phyloP scores from a whole-genome alignment of 805 yeast genomes.

The Lachancea nothofagi region DNA sequence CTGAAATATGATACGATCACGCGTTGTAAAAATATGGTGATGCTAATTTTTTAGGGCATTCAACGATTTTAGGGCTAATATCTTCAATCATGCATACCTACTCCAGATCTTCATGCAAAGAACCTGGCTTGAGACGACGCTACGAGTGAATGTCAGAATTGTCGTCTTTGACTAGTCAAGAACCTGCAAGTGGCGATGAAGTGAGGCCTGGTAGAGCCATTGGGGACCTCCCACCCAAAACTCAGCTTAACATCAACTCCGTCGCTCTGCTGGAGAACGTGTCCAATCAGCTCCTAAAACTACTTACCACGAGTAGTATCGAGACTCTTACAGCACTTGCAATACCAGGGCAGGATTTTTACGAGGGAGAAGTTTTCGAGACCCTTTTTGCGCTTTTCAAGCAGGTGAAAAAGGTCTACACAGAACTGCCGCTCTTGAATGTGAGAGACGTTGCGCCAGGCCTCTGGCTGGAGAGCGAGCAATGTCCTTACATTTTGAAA shows the following conservation, averaged over 20 bases:
- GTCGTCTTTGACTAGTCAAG: background rate
- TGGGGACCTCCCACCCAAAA: slow-evolving; percentile 38
- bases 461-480: slow-evolving; percentile 57
- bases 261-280: slow-evolving; percentile 76
- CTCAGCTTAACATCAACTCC: slow-evolving; percentile 60
- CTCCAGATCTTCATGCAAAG: too few species aligned
- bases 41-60: background rate
- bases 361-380: slow-evolving; percentile 56
- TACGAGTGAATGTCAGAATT: background rate
- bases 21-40: too few species aligned
- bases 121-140: too few species aligned
- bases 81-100: slow-evolving; percentile 1
- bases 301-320: slow-evolving; percentile 68
- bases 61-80: slow-evolving; percentile 8
- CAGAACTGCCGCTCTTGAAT: slow-evolving; percentile 65
- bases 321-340: slow-evolving; percentile 70
- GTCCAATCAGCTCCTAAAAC: slow-evolving; percentile 70
- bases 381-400: slow-evolving; percentile 72
- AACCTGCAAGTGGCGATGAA: background rate
- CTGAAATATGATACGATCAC: too few species aligned
- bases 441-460: slow-evolving; percentile 69
- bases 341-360: slow-evolving; percentile 57
- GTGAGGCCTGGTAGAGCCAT: slow-evolving; percentile 18
- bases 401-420: slow-evolving; percentile 64
- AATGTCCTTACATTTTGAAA: slow-evolving; percentile 51